Evolutionary conservation across 2,329 filamentous ascomycete species (phyloP), one percentile per base, ranked within the genome.

Genomic region (Neocucurbitaria cava): DNA sequence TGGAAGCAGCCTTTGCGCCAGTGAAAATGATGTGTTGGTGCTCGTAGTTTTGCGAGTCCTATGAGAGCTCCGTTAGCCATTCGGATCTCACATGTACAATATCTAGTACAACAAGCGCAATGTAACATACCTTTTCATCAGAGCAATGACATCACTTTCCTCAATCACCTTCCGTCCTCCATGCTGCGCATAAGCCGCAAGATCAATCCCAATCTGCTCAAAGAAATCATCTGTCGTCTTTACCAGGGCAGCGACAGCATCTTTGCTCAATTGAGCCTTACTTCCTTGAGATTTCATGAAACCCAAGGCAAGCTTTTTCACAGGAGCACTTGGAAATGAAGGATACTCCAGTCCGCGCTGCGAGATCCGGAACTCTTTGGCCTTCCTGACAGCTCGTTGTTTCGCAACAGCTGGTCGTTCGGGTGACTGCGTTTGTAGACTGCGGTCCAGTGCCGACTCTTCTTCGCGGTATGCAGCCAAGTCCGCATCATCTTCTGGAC

Each of bases 201-300:
- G 77, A 70, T 96, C 92, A 56, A 92, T 89, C 43, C 90, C 87
- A 2, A 90, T 80, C 74, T 96, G 92, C 76, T 96, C 91, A 72
- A 96, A 96, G 75, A 92, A 96, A 89, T 91, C 95, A 58, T 96
- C 91, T 2, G 90, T 90, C 0, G 92, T 91, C 71, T 92, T 88
- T 67, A 89, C 87, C 49, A 96, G 86, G 4, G 89, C 88, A 26
- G 85, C 83, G 33, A 96, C 78, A 1, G 90, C 88, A 46, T 95
- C 90, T 41, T 89, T 86, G 52, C 83, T 87, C 42, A 96, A 84
- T 61, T 88, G 90, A 5, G 85, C 79, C 64, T 89, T 91, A 63
- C 83, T 83, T 18, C 87, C 87, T 40, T 87, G 85, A 3, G 85
- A 85, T 64, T 87, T 86, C 18, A 89, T 84, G 67, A 92, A 91